phyloP scores from a whole-genome alignment of 176 grass and related monocot genomes.

The Pontederia paniculata region DNA sequence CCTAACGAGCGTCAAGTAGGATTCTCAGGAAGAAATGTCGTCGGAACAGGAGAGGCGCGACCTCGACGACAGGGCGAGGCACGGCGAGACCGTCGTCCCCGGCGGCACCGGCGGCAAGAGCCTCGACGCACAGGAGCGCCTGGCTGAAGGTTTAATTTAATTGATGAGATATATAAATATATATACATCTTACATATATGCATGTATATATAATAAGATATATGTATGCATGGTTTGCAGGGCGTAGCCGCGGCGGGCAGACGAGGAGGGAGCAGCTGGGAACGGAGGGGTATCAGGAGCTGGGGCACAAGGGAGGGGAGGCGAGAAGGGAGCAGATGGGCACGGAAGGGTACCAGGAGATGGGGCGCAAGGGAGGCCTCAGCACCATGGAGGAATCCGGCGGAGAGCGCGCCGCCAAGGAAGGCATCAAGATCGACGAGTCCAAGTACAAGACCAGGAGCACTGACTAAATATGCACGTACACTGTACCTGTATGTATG shows the following conservation, averaged over 20 bases:
- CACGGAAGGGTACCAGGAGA: constrained; percentile 24
- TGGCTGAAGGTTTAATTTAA: constrained; percentile 22
- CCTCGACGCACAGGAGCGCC: constrained; percentile 31
- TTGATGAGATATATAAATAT: background rate
- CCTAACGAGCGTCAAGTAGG: too few relatives aligned
- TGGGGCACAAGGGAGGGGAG: constrained; percentile 23
- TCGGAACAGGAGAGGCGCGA: constrained; percentile 23
- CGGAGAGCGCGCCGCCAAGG: constrained; percentile 14
- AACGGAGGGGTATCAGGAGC: constrained; percentile 11
- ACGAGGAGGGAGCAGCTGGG: constrained; percentile 15
- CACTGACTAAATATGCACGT: too few relatives aligned
- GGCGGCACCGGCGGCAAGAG: constrained; percentile 30
- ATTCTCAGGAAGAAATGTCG: too few relatives aligned
- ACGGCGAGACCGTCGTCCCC: constrained; percentile 28
- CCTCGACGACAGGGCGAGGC: constrained; percentile 19
- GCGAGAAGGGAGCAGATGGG: constrained; percentile 30
- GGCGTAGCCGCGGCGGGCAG: constrained; percentile 18
- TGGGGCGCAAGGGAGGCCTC: constrained; percentile 36
- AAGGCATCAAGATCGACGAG: constrained; percentile 31
- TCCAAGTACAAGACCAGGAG: constrained; percentile 14
- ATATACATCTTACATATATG: background rate
- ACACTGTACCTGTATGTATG: too few relatives aligned
- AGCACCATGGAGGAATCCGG: constrained; percentile 30
- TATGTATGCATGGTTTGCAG: constrained; percentile 3
- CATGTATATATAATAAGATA: background rate